Evolutionary conservation across 805 yeast genomes (phyloP), one percentile per base, ranked within the genome.

Genomic region (Wickerhamiella kazuoi): DNA sequence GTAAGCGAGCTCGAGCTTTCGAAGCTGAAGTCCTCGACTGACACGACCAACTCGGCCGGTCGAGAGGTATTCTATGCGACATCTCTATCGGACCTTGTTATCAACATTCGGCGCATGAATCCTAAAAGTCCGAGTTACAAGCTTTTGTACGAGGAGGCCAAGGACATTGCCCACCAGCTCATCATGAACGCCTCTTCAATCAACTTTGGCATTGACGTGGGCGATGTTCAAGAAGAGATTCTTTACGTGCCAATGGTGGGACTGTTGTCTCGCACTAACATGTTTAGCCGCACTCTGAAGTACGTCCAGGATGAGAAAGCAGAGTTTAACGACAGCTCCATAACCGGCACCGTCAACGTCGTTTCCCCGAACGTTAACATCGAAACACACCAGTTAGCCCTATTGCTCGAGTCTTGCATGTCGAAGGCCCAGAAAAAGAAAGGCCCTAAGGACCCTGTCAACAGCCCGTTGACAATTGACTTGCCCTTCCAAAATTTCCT

Each of bases 131-230:
- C 65, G 9, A 64, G 63, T 1, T 63, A 62, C 48, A 52, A 57
- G 44, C 50, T 62, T 43, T 44, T 52, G 30, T 62, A 57, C 42
- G 49, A 49, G 7, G 41, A 43, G 21, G 44, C 44, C 3, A 50
- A 43, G 17, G 64, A 59, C 30, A 41, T 50, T n/a, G 65, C 66
- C 3, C 67, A 62, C 43, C 67, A 62, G 46, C 55, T 60, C 8
- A 49, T 59, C 9, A 42, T 58, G 35, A 47, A 61, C 11, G 45
- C 57, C 3, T 51, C 57, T 14, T 55, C 64, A 3, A 35, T 59
- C 23, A 53, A 53, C 9, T 48, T 60, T 29, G 64, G 62, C 14
- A 34, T 61, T 17, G 55, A 51, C 24, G 41, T 41, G 11, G 56
- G 53, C 26, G 46, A 43, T 7, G 38, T 46, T 11, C 59, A 54